These are phyloP conservation scores for Mortierella sp. DNA, from an alignment of 371 early-diverging fungal species.

Conservation along the genomic window DNA sequence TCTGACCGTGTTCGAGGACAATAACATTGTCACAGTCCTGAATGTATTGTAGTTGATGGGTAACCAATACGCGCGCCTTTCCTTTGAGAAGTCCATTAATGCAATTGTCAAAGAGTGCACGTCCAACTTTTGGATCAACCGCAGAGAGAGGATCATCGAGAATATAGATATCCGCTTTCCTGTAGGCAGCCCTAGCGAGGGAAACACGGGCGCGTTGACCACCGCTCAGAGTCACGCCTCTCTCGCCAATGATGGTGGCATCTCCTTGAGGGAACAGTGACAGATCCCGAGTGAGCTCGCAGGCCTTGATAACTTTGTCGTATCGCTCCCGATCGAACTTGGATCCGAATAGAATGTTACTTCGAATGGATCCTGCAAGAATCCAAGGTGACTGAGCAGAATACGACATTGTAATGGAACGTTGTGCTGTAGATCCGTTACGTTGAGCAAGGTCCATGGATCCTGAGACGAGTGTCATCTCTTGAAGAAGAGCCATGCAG, in stretches of 20 bases:
- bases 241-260: slow-evolving; percentile 88
- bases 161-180: slow-evolving; percentile 63
- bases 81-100: slow-evolving; percentile 31
- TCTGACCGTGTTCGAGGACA: slow-evolving; percentile 59
- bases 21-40: slow-evolving; percentile 62
- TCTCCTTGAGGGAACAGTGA: slow-evolving; percentile 68
- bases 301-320: slow-evolving; percentile 70
- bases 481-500: slow-evolving; percentile 13
- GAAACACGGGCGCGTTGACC: slow-evolving; percentile 81
- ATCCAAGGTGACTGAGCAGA: slow-evolving; percentile 83
- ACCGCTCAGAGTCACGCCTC: slow-evolving; percentile 88
- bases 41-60: slow-evolving; percentile 60
- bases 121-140: slow-evolving; percentile 71
- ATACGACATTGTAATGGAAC: slow-evolving; percentile 52
- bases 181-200: slow-evolving; percentile 54
- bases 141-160: slow-evolving; percentile 85
- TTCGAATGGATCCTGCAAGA: slow-evolving; percentile 73
- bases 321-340: slow-evolving; percentile 70
- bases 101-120: slow-evolving; percentile 57
- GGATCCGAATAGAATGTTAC: slow-evolving; percentile 82
- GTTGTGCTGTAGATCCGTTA: slow-evolving; percentile 4
- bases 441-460: slow-evolving; percentile 58
- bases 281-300: slow-evolving; percentile 62
- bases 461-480: slow-evolving; percentile 57
- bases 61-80: slow-evolving; percentile 55